A percentile compares a stretch with the other conserved stretches of the same genome.
Evolutionary conservation across 2,329 filamentous ascomycete genomes (phyloP).

Genomic region (Teratosphaeria viscida): DNA sequence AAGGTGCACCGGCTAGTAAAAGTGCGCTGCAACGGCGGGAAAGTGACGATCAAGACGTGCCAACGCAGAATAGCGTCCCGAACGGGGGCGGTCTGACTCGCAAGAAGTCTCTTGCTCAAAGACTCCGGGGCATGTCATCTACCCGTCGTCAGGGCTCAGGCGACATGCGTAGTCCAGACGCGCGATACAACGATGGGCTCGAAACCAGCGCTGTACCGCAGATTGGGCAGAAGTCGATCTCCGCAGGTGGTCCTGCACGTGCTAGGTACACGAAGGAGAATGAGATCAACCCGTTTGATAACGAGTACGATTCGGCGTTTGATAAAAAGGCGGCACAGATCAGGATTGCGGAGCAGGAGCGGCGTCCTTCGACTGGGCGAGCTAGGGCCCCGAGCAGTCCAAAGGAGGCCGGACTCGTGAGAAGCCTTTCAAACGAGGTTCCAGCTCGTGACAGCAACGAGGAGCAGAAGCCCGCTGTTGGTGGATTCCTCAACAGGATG

Average conservation of each 20-base stretch:
- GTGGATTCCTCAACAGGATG: constrained; percentile 66
- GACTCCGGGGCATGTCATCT: constrained; percentile 74
- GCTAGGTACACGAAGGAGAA: constrained; percentile 25
- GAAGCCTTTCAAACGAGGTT: constrained; percentile 40
- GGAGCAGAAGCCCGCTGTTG: constrained; percentile 33
- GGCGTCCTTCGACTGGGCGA: constrained; percentile 6
- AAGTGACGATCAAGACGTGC: constrained; percentile 49
- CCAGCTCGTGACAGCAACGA: constrained; percentile 10
- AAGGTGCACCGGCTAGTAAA: constrained; percentile 79
- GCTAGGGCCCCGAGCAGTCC: constrained; percentile 47
- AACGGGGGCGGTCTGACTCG: constrained; percentile 57
- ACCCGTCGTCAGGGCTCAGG: constrained; percentile 44
- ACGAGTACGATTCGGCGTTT: constrained; percentile 60
- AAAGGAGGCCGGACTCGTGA: constrained; percentile 50
- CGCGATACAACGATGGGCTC: constrained; percentile 33
- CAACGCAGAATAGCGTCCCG: constrained; percentile 7
- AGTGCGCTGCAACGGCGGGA: constrained; percentile 67
- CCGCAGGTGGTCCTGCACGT: constrained; percentile 33
- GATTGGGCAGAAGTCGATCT: constrained; percentile 17
- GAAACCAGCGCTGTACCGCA: constrained; percentile 7
- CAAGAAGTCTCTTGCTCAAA: constrained; percentile 91
- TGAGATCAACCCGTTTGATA: constrained; percentile 62
- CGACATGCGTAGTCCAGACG: constrained; percentile 37
- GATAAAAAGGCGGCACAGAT: constrained; percentile 54
- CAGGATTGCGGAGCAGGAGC: constrained; percentile 39